A percentile compares a stretch with the other conserved stretches of the same genome.
These are phyloP conservation scores for Pseudocercospora fuligena DNA, from an alignment of 2,329 filamentous ascomycete genomes.

Conservation along the genomic window DNA sequence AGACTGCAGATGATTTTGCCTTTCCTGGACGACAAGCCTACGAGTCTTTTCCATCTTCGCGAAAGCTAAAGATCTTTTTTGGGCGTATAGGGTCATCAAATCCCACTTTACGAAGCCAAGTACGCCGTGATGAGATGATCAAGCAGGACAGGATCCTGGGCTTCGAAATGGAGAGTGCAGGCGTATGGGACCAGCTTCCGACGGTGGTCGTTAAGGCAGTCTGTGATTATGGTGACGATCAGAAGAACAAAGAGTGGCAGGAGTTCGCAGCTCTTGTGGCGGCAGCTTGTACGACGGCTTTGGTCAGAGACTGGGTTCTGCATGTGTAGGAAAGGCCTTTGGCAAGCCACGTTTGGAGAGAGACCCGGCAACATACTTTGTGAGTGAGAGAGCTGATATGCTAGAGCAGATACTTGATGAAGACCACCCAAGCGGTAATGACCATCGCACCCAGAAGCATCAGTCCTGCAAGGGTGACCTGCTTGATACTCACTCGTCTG, in stretches of 20 bases:
- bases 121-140: not conserved
- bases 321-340: not conserved
- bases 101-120: not conserved
- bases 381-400: not conserved
- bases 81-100: not conserved
- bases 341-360: not conserved
- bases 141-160: not conserved
- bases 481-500: not conserved
- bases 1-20: not conserved
- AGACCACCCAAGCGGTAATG: not conserved
- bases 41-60: not conserved
- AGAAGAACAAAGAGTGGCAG: slow-evolving; percentile 34
- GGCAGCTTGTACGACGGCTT: not conserved
- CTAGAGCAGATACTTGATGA: not conserved
- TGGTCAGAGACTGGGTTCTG: not conserved
- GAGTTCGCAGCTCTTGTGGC: slow-evolving; percentile 18
- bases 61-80: not conserved
- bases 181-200: not conserved
- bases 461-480: not conserved
- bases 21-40: not conserved
- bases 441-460: not conserved
- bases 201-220: slow-evolving; percentile 30
- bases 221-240: slow-evolving; percentile 33
- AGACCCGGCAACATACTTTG: not conserved
- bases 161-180: not conserved